Evolutionary conservation across 805 yeast species (phyloP), one percentile per base, ranked within the genome.

Genomic region (Soucietia sequanensis): DNA sequence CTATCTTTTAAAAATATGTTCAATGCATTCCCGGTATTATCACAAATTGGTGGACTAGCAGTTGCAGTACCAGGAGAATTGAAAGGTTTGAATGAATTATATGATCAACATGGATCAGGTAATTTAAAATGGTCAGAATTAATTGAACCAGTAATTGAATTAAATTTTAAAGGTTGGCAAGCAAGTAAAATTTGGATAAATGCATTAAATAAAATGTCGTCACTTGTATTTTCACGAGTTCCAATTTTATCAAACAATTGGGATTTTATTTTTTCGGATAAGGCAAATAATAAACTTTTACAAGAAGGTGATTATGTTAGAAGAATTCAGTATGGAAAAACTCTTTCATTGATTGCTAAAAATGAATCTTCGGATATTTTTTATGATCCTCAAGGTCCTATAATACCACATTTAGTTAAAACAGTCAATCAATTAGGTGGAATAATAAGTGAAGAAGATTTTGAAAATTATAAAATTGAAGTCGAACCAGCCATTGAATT

Each of bases 1-100:
- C 49, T 33, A 1, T 76, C 93, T 3, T 63, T 65, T 47, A 75
- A 76, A 43, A 68, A 80, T 44, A 88, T 90, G 95, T 89, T 65
- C 43, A 60, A 54, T 7, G 54, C 62, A 18, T 63, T 66, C 11
- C 76, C 75, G 8, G 37, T 58, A 21, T 56, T 72, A 10, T 73
- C 95, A 0, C 75, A 76, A 44, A 61, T 80, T 13, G 97, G 96
- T 3, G 99, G 97, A 0, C 62, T 88, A n/a, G 87, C 96, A 0
- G 78, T 81, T 7, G 98, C 79, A 2, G 77, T 84, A 13, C 99
- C 99, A 0, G 99, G 99, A 8, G 98, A 91, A 56, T 49, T 91
- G 31, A 80, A 80, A 39, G 99, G 97, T 0, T 63, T 89, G n/a
- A 78, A 83, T 48, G 74, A 69, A 27, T 62, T 91, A 25, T 77